Base-by-base conservation (phyloP, 768 basidiomycete genomes). In the Suillus brevipes region DNA sequence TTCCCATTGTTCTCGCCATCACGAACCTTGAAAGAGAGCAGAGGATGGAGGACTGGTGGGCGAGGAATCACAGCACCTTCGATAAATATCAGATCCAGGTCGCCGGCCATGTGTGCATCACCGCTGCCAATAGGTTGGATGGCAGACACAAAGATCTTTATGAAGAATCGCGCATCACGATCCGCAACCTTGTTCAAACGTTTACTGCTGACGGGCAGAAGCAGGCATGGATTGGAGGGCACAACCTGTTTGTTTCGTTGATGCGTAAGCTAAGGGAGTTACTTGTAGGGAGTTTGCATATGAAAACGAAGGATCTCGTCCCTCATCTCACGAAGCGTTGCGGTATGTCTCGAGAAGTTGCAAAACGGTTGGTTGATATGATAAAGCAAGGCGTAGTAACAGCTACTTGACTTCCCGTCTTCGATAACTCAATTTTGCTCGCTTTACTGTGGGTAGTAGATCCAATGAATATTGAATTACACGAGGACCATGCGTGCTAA, bases 21-120 rank as follows among this genome's bases (percentile, higher is more conserved):
- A 78, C 73, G n/a, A 70, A 71, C 36, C 78, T 78, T 0, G 68
- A 71, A 45, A 70, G 66, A 53, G 61, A 73, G 16, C 58, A 67
- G 12, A 69, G 69, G 18, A 74, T 70, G 65, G 68, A 75, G 23
- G 68, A 67, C 50, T 83, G 82, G 82, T 77, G 78, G 80, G 45
- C 31, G 16, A 63, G 65, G 38, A 72, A 81, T 50, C 23, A 56
- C 3, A 9, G 25, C 12, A 64, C 58, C 23, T 65, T 77, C 16
- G 53, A 50, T 20, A 61, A 28, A 25, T 68, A 66, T 52, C 66
- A 66, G 3, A 61, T 75, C 23, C 50, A 65, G 20, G 72, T 78
- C 28, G 57, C 67, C 20, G 78, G 77, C 4, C 75, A 80, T 20
- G 80, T 74, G 0, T 83, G 82, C 62, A 65, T 83, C 66, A 81